phyloP scores from a whole-genome alignment of 257 asterid species.

The Solanum chilense region DNA sequence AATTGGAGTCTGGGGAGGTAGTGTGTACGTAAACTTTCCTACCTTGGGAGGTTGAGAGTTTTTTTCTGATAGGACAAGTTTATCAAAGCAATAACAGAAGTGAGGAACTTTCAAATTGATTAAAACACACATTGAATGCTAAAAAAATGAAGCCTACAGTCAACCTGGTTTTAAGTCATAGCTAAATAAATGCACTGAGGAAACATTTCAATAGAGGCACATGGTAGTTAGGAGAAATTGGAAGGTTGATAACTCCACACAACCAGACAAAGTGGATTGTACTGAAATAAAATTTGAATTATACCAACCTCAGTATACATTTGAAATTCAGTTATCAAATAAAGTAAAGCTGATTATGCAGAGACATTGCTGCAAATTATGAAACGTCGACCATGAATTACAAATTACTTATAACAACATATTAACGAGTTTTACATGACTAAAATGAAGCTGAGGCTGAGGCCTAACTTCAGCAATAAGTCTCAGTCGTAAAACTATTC shows the following conservation, averaged over 20 bases:
- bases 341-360: background rate
- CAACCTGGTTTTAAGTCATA: background rate
- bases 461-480: background rate
- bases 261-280: background rate
- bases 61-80: background rate
- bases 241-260: background rate
- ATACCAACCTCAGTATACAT: background rate
- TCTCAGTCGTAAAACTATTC: background rate
- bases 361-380: background rate
- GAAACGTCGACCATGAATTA: background rate
- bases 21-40: background rate
- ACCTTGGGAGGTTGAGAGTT: background rate
- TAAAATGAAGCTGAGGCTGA: background rate
- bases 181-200: slow-evolving; percentile 8
- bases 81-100: background rate
- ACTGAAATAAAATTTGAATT: background rate
- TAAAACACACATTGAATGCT: background rate
- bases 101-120: background rate
- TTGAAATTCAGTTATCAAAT: background rate
- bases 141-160: background rate
- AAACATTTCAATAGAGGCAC: slow-evolving; percentile 10
- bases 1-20: background rate
- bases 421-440: background rate
- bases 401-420: background rate
- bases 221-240: slow-evolving; percentile 14